Conservation (phyloP, 106 monocot genomes). For the Posidonia australis region DNA sequence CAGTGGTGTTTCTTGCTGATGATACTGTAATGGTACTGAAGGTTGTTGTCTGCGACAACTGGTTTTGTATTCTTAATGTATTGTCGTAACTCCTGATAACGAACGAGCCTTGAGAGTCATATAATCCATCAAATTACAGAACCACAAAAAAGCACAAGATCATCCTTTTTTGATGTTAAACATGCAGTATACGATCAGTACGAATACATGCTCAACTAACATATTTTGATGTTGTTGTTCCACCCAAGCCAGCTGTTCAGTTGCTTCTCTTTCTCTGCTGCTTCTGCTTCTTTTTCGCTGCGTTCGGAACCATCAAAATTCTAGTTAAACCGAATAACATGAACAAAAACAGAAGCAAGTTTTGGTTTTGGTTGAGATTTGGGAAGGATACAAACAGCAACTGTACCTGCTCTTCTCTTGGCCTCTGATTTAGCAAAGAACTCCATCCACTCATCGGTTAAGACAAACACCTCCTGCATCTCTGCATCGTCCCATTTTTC, state of each 20-base stretch:
- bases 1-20: background rate
- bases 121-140: background rate
- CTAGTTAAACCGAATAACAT: background rate
- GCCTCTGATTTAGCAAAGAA: conserved; percentile 66
- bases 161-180: too few species aligned
- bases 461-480: conserved; percentile 37
- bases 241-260: background rate
- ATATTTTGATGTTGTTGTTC: too few species aligned
- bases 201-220: too few species aligned
- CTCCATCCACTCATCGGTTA: conserved; percentile 63
- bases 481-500: conserved; percentile 16
- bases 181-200: too few species aligned
- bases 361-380: background rate
- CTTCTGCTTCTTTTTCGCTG: background rate
- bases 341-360: background rate
- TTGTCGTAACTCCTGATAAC: too few species aligned
- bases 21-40: background rate
- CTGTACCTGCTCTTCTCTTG: conserved; percentile 32
- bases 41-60: background rate
- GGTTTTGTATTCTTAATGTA: background rate
- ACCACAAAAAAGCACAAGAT: too few species aligned
- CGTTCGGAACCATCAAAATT: background rate
- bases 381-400: background rate
- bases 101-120: background rate
- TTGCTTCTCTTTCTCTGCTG: background rate